These are phyloP conservation scores for Nicotiana obtusifolia DNA, from an alignment of 257 asterid genomes.

Conservation along the genomic window DNA sequence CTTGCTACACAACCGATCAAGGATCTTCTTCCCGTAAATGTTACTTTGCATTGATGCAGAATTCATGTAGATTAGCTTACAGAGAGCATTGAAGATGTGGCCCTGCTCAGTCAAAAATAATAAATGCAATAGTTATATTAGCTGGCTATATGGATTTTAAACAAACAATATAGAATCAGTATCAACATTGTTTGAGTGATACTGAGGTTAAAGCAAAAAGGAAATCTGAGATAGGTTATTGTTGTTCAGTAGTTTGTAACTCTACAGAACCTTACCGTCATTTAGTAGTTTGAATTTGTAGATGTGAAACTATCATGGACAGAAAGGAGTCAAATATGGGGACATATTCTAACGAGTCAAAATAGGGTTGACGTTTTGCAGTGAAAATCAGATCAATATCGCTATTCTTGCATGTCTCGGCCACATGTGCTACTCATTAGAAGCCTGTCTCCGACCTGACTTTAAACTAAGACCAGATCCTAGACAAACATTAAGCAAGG, in stretches of 20 bases:
- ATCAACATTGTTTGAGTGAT: not conserved
- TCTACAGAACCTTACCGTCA: not conserved
- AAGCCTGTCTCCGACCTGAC: not conserved
- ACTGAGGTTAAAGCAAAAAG: not conserved
- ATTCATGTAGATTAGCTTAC: constrained; percentile 25
- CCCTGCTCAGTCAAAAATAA: constrained; percentile 34
- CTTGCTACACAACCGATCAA: constrained; percentile 39
- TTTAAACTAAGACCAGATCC: not conserved
- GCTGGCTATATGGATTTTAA: not conserved
- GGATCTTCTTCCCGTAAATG: constrained; percentile 60
- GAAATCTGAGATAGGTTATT: not conserved
- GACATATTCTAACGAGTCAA: not conserved
- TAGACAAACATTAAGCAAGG: not conserved
- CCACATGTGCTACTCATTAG: not conserved
- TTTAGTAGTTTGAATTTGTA: not conserved
- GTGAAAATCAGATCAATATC: not conserved
- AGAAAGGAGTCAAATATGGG: not conserved
- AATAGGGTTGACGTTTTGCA: not conserved
- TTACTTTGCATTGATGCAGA: constrained; percentile 48
- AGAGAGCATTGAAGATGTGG: constrained; percentile 14
- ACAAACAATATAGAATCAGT: not conserved
- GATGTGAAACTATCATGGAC: not conserved
- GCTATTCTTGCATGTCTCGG: not conserved
- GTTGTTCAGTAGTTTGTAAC: too few species aligned
- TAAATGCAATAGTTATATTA: not conserved